Base-by-base conservation (phyloP, 192 early-diverging fungal genomes). In the Coemansia sp. region DNA sequence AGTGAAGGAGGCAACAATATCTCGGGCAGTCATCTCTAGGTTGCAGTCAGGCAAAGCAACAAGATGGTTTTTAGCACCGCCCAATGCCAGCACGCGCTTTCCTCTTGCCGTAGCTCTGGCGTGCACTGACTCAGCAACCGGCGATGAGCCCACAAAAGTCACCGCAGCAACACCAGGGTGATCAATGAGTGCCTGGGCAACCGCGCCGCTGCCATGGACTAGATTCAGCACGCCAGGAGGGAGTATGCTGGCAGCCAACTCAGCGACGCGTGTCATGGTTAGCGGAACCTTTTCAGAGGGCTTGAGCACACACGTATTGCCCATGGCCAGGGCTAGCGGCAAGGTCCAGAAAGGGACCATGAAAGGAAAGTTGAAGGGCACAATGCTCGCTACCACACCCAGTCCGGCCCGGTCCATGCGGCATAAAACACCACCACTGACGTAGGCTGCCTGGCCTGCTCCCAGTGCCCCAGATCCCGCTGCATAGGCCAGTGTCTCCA, bases 261-360 rank as follows among this genome's bases (percentile, higher is more conserved):
- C 83, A 3, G 85, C 77, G 8, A 90, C 78, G n/a, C 84, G 83
- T 20, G 77, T 74, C 90, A 92, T 92, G 3, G 92, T 92, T 61
- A 93, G 73, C 4, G 92, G 92, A 1, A 91, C 91, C 72, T 93
- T 93, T 51, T 94, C 92, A 7, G 85, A 88, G 13, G 91, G 91
- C 79, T 94, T 94, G 48, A 94, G 67, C 24, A 93, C 84, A 42
- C 89, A 75, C 16, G 90, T 90, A 71, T 93, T 94, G 55, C 85
- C 86, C 61, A 79, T 80, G 14, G 69, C 89, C 34, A 93, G 77
- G 16, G 88, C 88, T 33, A 93, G 85, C 4, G 92, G 92, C 11
- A 92, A 60, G 7, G 91, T 88, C 92, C 92, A 94, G 77, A 89
- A 85, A 26, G 91, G 91, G 5, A 93, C 91, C 91, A 93, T 93